Evolutionary conservation across 441 rosid species (phyloP).

Genomic region (Pelargonium australe): DNA sequence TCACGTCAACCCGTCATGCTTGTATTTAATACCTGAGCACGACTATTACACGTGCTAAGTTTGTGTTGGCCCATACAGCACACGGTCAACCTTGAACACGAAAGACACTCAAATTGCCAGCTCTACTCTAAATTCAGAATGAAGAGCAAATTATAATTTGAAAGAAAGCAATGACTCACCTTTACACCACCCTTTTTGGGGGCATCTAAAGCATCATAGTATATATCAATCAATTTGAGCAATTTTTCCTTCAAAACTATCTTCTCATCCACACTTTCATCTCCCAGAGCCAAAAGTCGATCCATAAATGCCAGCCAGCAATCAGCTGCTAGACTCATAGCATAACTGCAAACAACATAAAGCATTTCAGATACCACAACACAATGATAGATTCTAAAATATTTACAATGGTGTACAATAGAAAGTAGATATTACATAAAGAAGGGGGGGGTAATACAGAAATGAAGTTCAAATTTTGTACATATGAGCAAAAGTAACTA

Average conservation of each 20-base stretch:
- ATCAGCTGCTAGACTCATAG: conserved; percentile 53
- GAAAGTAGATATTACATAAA: neutral
- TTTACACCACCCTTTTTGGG: conserved; percentile 42
- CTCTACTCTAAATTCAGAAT: too few species aligned
- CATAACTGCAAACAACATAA: conserved; percentile 38
- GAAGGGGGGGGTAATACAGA: too few species aligned
- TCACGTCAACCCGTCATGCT: too few species aligned
- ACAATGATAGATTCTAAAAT: neutral
- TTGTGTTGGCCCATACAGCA: too few species aligned
- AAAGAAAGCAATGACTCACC: neutral
- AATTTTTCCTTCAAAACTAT: conserved; percentile 30
- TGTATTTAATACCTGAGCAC: too few species aligned
- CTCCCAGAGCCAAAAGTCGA: conserved; percentile 40
- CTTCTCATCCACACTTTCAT: conserved; percentile 34
- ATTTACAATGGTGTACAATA: neutral
- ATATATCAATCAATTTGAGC: conserved; percentile 37
- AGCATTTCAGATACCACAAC: neutral
- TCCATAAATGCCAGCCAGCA: conserved; percentile 74
- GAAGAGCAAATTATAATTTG: neutral
- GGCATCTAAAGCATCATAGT: conserved; percentile 85
- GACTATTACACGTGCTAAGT: too few species aligned
- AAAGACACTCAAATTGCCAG: too few species aligned
- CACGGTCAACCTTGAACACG: too few species aligned
- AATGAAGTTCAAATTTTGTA: too few species aligned
- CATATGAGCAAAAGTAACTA: too few species aligned